Conservation (phyloP, 306 rosid species). For the Canavalia gladiata region DNA sequence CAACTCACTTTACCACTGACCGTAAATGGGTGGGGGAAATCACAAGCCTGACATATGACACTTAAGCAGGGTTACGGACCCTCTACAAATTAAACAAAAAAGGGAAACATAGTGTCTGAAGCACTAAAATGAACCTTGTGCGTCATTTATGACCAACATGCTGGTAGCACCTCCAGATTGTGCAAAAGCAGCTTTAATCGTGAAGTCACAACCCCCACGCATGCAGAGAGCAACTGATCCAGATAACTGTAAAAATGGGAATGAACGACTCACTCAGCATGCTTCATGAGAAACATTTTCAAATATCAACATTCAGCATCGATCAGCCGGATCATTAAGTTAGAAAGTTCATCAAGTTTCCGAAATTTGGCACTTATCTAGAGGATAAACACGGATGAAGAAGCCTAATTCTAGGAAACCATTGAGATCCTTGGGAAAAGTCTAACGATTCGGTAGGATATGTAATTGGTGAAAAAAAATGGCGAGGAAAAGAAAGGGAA, state of each 20-base stretch:
- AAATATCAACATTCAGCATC: conserved; percentile 7
- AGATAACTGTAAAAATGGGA: conserved; percentile 62
- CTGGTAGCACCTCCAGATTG: conserved; percentile 80
- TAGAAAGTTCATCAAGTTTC: background rate
- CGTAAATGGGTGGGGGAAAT: conserved; percentile 7
- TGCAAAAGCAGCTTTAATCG: conserved; percentile 74
- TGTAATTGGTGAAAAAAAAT: background rate
- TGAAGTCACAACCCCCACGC: conserved; percentile 92
- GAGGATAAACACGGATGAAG: conserved; percentile 1
- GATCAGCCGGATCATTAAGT: background rate
- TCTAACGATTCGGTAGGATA: background rate
- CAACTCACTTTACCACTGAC: background rate
- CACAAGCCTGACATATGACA: conserved; percentile 24
- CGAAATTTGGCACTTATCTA: background rate
- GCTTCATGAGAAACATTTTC: conserved; percentile 25
- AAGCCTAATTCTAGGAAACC: background rate
- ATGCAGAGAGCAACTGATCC: conserved; percentile 72
- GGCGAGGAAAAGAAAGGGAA: background rate
- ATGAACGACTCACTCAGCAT: conserved; percentile 15
- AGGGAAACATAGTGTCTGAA: conserved; percentile 14
- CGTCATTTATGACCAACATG: conserved; percentile 76
- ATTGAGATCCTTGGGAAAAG: background rate
- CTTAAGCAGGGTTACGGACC: background rate
- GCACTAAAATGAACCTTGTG: conserved; percentile 66
- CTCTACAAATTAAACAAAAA: conserved; percentile 31